These are phyloP conservation scores for Termitomyces sp. DNA, from an alignment of 768 basidiomycete species.

Conservation along the genomic window DNA sequence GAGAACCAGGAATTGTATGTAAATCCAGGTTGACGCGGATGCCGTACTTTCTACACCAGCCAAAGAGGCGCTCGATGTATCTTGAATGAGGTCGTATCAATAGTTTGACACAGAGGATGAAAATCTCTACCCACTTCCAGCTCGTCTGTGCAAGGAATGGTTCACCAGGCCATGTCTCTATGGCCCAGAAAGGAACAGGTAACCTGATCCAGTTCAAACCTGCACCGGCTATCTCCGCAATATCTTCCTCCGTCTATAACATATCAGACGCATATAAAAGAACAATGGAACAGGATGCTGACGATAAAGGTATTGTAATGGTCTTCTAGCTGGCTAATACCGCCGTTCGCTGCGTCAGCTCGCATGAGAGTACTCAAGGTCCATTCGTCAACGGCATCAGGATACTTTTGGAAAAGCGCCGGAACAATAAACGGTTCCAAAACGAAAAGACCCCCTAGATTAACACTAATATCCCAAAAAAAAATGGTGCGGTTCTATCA, in stretches of 20 bases:
- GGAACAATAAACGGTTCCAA: constrained; percentile 72
- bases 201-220: constrained; percentile 85
- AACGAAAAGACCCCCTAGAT: constrained; percentile 74
- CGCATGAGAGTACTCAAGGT: constrained; percentile 61
- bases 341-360: constrained; percentile 40
- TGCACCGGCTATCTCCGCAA: constrained; percentile 84
- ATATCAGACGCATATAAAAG: not conserved
- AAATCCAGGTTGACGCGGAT: constrained; percentile 75
- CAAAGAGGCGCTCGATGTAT: constrained; percentile 71
- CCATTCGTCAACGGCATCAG: constrained; percentile 66
- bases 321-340: constrained; percentile 58
- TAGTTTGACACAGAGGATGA: not conserved
- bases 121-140: constrained; percentile 55
- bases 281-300: constrained; percentile 20
- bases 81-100: constrained; percentile 19
- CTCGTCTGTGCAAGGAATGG: constrained; percentile 70
- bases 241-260: constrained; percentile 79
- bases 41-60: constrained; percentile 84
- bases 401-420: constrained; percentile 61
- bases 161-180: constrained; percentile 65
- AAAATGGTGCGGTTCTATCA: constrained; percentile 7
- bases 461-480: constrained; percentile 41
- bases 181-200: constrained; percentile 84
- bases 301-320: constrained; percentile 87
- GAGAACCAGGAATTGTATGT: constrained; percentile 74